phyloP scores from a whole-genome alignment of 371 early-diverging fungal species.

The Batrachochytrium dendrobatidis region DNA sequence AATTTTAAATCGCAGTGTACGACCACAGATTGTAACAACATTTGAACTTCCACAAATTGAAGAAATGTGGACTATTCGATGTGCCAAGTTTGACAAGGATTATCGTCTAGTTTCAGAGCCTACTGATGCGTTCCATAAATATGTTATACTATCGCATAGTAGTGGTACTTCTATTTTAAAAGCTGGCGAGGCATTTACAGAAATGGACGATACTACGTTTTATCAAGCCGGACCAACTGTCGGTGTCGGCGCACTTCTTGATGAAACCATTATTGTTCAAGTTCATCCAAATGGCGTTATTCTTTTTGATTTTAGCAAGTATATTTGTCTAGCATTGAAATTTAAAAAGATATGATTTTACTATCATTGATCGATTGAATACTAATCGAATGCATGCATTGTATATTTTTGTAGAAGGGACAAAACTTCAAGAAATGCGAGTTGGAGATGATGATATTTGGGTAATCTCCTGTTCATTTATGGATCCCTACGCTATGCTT shows the following conservation, averaged over 20 bases:
- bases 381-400: not conserved
- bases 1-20: slow-evolving; percentile 71
- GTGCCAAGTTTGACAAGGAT: slow-evolving; percentile 11
- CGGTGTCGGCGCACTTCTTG: slow-evolving; percentile 55
- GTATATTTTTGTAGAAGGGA: slow-evolving; percentile 41
- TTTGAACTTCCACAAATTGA: slow-evolving; percentile 26
- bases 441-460: slow-evolving; percentile 50
- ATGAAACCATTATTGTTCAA: slow-evolving; percentile 65
- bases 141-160: not conserved
- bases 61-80: slow-evolving; percentile 30
- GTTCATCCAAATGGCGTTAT: slow-evolving; percentile 67
- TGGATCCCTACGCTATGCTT: slow-evolving; percentile 76
- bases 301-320: slow-evolving; percentile 48
- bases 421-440: slow-evolving; percentile 47
- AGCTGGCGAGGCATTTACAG: slow-evolving; percentile 77
- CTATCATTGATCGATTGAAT: slow-evolving; percentile 5
- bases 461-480: slow-evolving; percentile 66
- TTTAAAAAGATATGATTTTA: no score
- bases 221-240: slow-evolving; percentile 71
- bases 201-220: slow-evolving; percentile 70
- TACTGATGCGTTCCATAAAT: slow-evolving; percentile 42
- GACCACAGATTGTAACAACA: slow-evolving; percentile 60
- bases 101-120: slow-evolving; percentile 20
- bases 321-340: not conserved
- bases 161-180: slow-evolving; percentile 48